Base-by-base conservation (phyloP, 208 protist species). In the Crithidia sp. region DNA sequence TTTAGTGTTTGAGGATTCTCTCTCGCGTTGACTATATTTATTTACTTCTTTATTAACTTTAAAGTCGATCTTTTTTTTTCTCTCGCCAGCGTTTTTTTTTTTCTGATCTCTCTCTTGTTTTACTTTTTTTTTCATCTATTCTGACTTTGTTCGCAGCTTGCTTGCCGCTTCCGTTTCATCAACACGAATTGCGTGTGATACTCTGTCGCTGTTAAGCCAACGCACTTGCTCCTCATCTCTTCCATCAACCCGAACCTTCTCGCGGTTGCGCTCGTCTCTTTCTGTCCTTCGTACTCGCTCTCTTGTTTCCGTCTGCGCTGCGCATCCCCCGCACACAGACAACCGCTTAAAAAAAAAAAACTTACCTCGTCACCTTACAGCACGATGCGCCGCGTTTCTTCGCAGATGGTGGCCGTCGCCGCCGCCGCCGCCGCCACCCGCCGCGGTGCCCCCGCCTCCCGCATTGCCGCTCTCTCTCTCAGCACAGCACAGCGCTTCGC, bases 341-440 rank as follows among this genome's bases (percentile, higher is more conserved):
- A 55, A 55, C 50, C 8, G 6, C 8, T 19, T 40, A 16, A 16
- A 55, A 40, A 12, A 77, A 43, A 71, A 47, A 28, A 28, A 28
- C 28, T 28, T 28, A 28, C 28, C 28, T 28, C 28, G 28, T 28
- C 28, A 28, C 28, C 28, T 28, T 28, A 28, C 28, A 28, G 12
- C 44, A 80, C 72, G 64, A 83, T 90, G 79, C 77, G 82, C 37
- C 75, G 81, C 41, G 66, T 81, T 59, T 79, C 61, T 12, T 56
- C 70, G 14, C 57, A 67, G 37, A 41, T 40, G 47, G 69, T 65
- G 45, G 74, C 74, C 39, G 37, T 55, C 7, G 19, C 44, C 54
- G 47, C 50, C 47, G 43, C 45, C 12, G 45, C 57, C 13, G 40
- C 37, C 50, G 54, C 54, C 52, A 19, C 43, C 36, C 7, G n/a